Percentiles rank a stretch among this genome's conserved stretches.
These are phyloP conservation scores for Ramaria sp. DNA, from an alignment of 768 basidiomycete genomes.

Conservation along the genomic window DNA sequence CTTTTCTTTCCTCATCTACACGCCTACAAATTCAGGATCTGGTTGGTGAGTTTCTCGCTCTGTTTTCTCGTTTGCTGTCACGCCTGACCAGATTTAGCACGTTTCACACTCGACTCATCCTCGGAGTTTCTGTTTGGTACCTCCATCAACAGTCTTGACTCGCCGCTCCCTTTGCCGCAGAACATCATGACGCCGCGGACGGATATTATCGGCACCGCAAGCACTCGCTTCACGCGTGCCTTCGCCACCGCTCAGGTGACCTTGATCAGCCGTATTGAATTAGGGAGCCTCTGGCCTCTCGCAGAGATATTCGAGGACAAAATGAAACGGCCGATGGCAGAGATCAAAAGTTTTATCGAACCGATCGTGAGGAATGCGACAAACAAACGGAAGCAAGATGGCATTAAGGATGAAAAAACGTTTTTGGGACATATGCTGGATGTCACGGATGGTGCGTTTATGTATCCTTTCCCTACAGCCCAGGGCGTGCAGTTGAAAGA, in stretches of 20 bases:
- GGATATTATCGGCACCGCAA: slow-evolving; percentile 16
- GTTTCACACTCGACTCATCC: slow-evolving; percentile 52
- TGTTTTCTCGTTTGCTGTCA: neutral
- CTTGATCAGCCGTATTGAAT: slow-evolving; percentile 28
- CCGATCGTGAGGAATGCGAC: slow-evolving; percentile 42
- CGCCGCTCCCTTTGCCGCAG: slow-evolving; percentile 46
- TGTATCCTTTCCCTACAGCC: neutral
- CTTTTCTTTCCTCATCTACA: neutral
- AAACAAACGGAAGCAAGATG: slow-evolving; percentile 7
- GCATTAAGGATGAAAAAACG: slow-evolving; percentile 9
- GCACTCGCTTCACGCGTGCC: slow-evolving; percentile 39
- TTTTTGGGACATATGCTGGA: slow-evolving; percentile 15
- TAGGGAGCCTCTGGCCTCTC: slow-evolving; percentile 40
- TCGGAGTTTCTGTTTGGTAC: slow-evolving; percentile 48
- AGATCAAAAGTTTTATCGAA: slow-evolving; percentile 41
- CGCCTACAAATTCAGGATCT: slow-evolving; percentile 1
- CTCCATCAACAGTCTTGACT: slow-evolving; percentile 35
- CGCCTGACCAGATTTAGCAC: slow-evolving; percentile 22
- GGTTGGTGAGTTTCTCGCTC: neutral
- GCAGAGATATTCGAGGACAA: slow-evolving; percentile 42
- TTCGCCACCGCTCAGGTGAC: slow-evolving; percentile 39
- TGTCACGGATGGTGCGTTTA: slow-evolving; percentile 14
- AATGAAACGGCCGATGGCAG: slow-evolving; percentile 32
- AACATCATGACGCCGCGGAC: slow-evolving; percentile 22
- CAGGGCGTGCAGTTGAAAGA: slow-evolving; percentile 13